Base-by-base conservation (phyloP, 148 eudicot genomes). In the Polygonum aviculare region DNA sequence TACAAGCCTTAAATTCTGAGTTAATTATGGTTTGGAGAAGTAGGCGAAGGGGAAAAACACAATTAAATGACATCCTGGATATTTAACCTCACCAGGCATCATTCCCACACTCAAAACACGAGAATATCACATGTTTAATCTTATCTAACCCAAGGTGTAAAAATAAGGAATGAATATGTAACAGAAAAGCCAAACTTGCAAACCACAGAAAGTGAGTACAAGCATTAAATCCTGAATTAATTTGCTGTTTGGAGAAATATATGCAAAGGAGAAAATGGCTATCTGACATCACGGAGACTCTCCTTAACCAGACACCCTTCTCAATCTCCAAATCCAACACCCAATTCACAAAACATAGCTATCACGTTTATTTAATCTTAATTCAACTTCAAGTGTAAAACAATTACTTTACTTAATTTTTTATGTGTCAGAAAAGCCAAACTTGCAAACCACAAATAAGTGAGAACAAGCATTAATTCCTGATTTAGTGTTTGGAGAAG, bases 151-250 rank as follows among this genome's bases (percentile, higher is more conserved):
- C 31, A 26, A 0, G 31, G 31, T 26, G 0, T 26, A 26, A 26
- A 26, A 26, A 26, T 26, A 26, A 26, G 31, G 31, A 26, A 26
- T 26, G 31, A 26, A 26, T 26, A 67, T 76, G 78, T 76, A 62
- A 62, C 78, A 76, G 78, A 70, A 70, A 67, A 85, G 87, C 87
- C 87, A 85, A 85, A 85, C 87, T 85, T 78, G 87, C 78, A 78
- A 60, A 39, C 79, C 81, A 77, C 45, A 18, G 40, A 40, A 3
- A 70, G 22, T 70, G 74, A 62, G 69, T 18, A 12, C 74, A 70
- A 70, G 74, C 74, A 70, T 70, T 70, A 70, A 36, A 77, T 72
- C 80, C 69, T 80, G 80, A 82, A 65, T 78, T 19, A 18, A 5
- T 70, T 26, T 36, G 12, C 18, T 85, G 4, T 78, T 33, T 60